Conservation (phyloP, 345 rosid species). For the Syzygium oleosum region DNA sequence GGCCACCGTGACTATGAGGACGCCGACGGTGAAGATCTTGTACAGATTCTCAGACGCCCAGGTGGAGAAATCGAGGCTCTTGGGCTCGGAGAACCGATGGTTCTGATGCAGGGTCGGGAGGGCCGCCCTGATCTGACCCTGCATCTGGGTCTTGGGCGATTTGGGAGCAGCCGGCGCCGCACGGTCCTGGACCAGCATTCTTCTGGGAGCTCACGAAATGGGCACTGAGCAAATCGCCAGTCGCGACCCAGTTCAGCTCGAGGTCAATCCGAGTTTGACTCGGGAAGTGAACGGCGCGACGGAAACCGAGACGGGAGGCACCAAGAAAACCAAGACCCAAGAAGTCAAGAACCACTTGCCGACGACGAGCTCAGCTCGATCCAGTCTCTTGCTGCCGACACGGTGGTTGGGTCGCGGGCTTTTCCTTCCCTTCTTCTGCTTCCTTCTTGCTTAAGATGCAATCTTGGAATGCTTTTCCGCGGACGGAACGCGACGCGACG, state of each 20-base stretch:
- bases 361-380: background rate
- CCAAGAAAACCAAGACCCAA: background rate
- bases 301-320: background rate
- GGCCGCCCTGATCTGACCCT: conserved; percentile 31
- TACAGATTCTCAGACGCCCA: conserved; percentile 63
- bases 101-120: conserved; percentile 39
- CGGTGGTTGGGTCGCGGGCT: background rate
- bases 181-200: conserved; percentile 92
- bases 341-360: background rate
- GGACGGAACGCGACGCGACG: background rate
- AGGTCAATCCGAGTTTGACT: conserved; percentile 3
- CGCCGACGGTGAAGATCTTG: conserved; percentile 27
- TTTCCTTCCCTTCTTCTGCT: background rate
- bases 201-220: background rate
- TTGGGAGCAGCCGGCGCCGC: conserved; percentile 28
- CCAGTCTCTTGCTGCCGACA: background rate
- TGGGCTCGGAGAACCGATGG: conserved; percentile 47
- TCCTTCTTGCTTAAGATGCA: background rate
- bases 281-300: background rate
- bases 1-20: conserved; percentile 53
- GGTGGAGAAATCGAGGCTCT: conserved; percentile 73
- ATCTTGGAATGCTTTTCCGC: background rate
- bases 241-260: background rate
- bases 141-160: conserved; percentile 48
- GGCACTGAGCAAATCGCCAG: background rate